Evolutionary conservation across 1,284 basidiomycete genomes (phyloP), one percentile per base, ranked within the genome.

Genomic region (Coniferiporia weirii): DNA sequence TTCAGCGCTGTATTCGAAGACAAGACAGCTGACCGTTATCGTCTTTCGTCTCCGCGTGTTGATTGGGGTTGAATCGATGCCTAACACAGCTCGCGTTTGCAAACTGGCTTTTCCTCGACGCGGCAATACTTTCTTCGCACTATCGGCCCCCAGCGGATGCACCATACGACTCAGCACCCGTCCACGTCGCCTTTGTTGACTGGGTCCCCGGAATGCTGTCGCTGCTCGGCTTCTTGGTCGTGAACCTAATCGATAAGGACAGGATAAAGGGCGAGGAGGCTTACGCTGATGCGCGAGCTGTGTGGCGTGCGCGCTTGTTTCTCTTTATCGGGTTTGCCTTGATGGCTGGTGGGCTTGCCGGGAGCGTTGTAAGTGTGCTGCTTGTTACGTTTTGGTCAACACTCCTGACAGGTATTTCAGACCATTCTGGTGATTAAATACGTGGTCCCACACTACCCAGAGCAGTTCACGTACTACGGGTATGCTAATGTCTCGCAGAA

Each of bases 51-150:
- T 52, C 22, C 59, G 34, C 60, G 27, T 38, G 53, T 52, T 64
- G 44, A 59, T 38, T 32, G 51, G 52, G 20, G 52, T 56, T 52
- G 34, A 32, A n/a, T 44, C 20, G 27, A 27, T 27, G 27, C 27
- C 27, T 19, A 46, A 46, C 4, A 22, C 67, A 93, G 93, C 98
- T 98, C 72, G 91, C 94, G 1, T 75, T 96, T 35, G 93, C 93
- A 22, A 94, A 91, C 75, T 98, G 95, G 92, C 83, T 91, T n/a
- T 94, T 98, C 73, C 79, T 98, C 61, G 96, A 98, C 68, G 96
- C 96, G 17, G 87, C 89, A 45, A 88, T 97, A 61, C 80, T 95
- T 56, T 97, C 94, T 27, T 84, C 87, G 32, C 91, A 93, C 67
- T 87, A 89, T 0, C 85, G 85, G 62, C 74, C 89, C 1, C 86